These are phyloP conservation scores for Neurospora sp. DNA, from an alignment of 495 filamentous ascomycete species.

Conservation along the genomic window DNA sequence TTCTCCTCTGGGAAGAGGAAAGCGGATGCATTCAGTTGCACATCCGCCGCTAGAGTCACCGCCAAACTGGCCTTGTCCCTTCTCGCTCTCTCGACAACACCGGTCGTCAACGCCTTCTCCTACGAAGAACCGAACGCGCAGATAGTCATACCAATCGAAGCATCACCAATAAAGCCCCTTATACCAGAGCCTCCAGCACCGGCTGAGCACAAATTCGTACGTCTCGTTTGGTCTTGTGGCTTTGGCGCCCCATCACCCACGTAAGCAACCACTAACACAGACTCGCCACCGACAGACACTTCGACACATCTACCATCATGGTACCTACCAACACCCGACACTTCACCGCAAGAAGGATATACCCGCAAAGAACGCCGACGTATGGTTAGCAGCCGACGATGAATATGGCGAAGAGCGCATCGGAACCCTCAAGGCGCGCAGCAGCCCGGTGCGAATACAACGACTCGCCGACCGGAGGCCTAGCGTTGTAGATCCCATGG, in stretches of 20 bases:
- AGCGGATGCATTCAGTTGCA: slow-evolving; percentile 23
- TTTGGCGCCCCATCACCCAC: slow-evolving; percentile 7
- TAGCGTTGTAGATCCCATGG: slow-evolving; percentile 62
- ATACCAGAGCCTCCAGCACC: slow-evolving; percentile 28
- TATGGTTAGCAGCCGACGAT: slow-evolving; percentile 60
- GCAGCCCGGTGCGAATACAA: slow-evolving; percentile 56
- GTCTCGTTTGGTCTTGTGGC: slow-evolving; percentile 7
- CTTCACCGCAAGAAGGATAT: slow-evolving; percentile 71
- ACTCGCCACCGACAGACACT: slow-evolving; percentile 47
- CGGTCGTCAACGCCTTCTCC: slow-evolving; percentile 13
- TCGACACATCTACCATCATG: slow-evolving; percentile 87
- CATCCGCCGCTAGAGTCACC: slow-evolving; percentile 48
- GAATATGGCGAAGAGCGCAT: slow-evolving; percentile 36
- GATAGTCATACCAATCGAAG: slow-evolving; percentile 24
- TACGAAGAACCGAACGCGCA: slow-evolving; percentile 11
- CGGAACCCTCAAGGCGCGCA: slow-evolving; percentile 44
- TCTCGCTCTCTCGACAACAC: slow-evolving; percentile 43
- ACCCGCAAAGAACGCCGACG: slow-evolving; percentile 42
- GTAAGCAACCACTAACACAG: background rate
- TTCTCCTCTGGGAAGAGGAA: slow-evolving; percentile 27
- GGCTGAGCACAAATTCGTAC: slow-evolving; percentile 42
- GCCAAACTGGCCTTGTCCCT: slow-evolving; percentile 51
- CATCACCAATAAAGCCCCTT: slow-evolving; percentile 26
- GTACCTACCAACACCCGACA: slow-evolving; percentile 58
- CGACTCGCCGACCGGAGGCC: slow-evolving; percentile 71